Evolutionary conservation across 2,329 filamentous ascomycete genomes (phyloP), one percentile per base, ranked within the genome.

Genomic region (Aureobasidium sp.): DNA sequence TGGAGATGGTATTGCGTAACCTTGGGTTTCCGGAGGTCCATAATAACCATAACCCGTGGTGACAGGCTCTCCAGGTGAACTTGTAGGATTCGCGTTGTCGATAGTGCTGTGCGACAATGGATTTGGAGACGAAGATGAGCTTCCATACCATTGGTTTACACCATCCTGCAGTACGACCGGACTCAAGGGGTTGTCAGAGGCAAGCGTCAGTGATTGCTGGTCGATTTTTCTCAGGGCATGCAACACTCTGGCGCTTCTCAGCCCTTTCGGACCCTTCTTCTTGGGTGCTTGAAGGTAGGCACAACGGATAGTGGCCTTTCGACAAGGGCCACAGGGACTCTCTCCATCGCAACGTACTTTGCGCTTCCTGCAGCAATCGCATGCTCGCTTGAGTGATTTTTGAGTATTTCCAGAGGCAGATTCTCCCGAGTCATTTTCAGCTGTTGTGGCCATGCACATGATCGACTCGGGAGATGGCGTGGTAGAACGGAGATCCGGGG

Each of bases 251-350:
- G 69, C 70, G 61, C 70, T 72, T 29, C 72, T 63, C 62, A 73
- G 61, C 10, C 72, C 71, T 49, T 73, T 73, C 6, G 72, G 72
- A 1, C 72, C 72, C 61, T 73, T 73, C 68, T 73, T 73, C 66
- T 71, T 72, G 10, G 71, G 68, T 29, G 70, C 67, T 55, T 72
- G 69, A 9, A 73, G 66, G 61, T 73, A 73, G 45, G 70, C 70
- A 63, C 72, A 73, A 63, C 68, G 64, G 49, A 73, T 71, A 8
- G 66, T 62, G 4, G 72, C 71, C 64, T 73, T 73, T 59, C 66
- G 67, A 62, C 72, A 73, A 21, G 72, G 72, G 14, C 64, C 65
- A 63, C 71, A 73, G 29, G 72, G 70, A 44, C 72, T 68, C 29
- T 62, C 58, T 16, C 69, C 70, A 65, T 74, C 71, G 53, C 72